Evolutionary conservation across 176 grass and related monocot genomes (phyloP).

Genomic region (bread wheat (Triticum aestivum)): IWGSC_CS_RefSeq_v2.1 NC_057802.1:490269274-490269773

Average conservation of each 20-base stretch:
- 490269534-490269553: constrained; percentile 98
- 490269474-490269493: constrained; percentile 58
- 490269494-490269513: constrained; percentile 87
- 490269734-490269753: constrained; percentile 96
- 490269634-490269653: background rate
- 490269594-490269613: constrained; percentile 12
- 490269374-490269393: background rate
- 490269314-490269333: background rate
- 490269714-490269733: constrained; percentile 79
- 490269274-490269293: background rate
- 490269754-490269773: constrained; percentile 99
- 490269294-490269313: background rate
- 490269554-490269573: constrained; percentile 81
- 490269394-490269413: background rate
- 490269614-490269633: background rate
- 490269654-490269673: background rate
- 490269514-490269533: constrained; percentile 93
- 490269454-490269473: constrained; percentile 19
- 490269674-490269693: constrained; percentile 49
- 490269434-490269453: constrained; percentile 18
- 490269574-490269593: constrained; percentile 55
- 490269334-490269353: background rate
- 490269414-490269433: background rate
- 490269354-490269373: constrained; percentile 17
- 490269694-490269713: constrained; percentile 92